phyloP scores from a whole-genome alignment of 805 yeast species.

The Wickerhamiella parazyma region DNA sequence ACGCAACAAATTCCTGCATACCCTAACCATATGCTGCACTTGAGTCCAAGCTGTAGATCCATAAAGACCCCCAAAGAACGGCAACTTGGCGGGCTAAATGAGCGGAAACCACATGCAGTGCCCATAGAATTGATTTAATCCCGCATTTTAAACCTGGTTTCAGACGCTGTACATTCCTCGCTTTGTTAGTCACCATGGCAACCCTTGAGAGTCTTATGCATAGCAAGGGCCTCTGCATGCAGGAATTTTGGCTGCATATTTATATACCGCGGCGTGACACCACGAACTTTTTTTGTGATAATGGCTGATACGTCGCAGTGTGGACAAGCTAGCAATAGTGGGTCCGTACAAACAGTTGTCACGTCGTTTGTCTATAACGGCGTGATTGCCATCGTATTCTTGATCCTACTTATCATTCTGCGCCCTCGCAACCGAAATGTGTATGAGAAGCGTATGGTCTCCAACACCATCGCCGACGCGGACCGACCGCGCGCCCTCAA shows the following conservation, averaged over 20 bases:
- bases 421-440: slow-evolving; percentile 57
- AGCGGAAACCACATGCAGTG: no score
- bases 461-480: slow-evolving; percentile 35
- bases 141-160: no score
- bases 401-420: slow-evolving; percentile 47
- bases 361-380: slow-evolving; percentile 60
- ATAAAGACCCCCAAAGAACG: no score
- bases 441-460: slow-evolving; percentile 70
- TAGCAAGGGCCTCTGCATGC: slow-evolving; percentile 7
- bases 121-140: no score
- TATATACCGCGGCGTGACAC: neutral
- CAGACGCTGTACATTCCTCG: neutral
- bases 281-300: neutral
- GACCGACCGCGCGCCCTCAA: slow-evolving; percentile 59
- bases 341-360: slow-evolving; percentile 31
- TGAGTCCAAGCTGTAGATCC: no score
- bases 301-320: neutral
- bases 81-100: no score
- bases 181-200: neutral
- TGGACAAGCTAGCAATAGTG: neutral
- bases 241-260: neutral
- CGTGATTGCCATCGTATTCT: slow-evolving; percentile 47
- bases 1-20: neutral
- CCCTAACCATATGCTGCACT: neutral
- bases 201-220: slow-evolving; percentile 1